Evolutionary conservation across 768 basidiomycete species (phyloP).

Genomic region (Gymnopilus dilepis): DNA sequence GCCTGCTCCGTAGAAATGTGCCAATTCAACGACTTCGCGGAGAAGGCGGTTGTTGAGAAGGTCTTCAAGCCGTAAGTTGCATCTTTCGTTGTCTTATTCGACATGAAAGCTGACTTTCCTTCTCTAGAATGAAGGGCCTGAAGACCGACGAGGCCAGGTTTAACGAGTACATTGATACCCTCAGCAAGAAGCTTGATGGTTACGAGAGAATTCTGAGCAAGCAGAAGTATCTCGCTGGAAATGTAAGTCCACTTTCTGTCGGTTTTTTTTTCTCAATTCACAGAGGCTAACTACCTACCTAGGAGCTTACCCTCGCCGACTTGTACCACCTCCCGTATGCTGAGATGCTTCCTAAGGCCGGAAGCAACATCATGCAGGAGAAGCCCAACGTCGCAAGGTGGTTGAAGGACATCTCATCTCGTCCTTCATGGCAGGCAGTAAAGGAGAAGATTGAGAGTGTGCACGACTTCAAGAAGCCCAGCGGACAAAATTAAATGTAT

Average conservation of each 20-base stretch:
- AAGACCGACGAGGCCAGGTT: slow-evolving; percentile 30
- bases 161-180: slow-evolving; percentile 33
- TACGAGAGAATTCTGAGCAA: slow-evolving; percentile 61
- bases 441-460: slow-evolving; percentile 13
- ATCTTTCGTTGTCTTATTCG: not conserved
- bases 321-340: slow-evolving; percentile 55
- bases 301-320: slow-evolving; percentile 54
- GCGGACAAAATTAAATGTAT: not conserved
- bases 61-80: slow-evolving; percentile 53
- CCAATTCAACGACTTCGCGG: slow-evolving; percentile 53
- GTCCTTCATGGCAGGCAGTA: slow-evolving; percentile 22
- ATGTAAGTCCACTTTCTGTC: slow-evolving; percentile 43
- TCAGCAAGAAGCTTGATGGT: slow-evolving; percentile 48
- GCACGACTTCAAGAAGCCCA: not conserved
- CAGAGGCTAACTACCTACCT: not conserved
- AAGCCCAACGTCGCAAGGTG: slow-evolving; percentile 53
- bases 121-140: slow-evolving; percentile 18
- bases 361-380: slow-evolving; percentile 35
- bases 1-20: slow-evolving; percentile 55
- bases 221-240: slow-evolving; percentile 59
- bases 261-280: not conserved
- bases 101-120: not conserved
- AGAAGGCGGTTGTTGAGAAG: slow-evolving; percentile 49
- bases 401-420: slow-evolving; percentile 18
- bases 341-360: slow-evolving; percentile 30